These are phyloP conservation scores for Cystobasidium sp. DNA, from an alignment of 1,284 basidiomycete genomes.

Conservation along the genomic window DNA sequence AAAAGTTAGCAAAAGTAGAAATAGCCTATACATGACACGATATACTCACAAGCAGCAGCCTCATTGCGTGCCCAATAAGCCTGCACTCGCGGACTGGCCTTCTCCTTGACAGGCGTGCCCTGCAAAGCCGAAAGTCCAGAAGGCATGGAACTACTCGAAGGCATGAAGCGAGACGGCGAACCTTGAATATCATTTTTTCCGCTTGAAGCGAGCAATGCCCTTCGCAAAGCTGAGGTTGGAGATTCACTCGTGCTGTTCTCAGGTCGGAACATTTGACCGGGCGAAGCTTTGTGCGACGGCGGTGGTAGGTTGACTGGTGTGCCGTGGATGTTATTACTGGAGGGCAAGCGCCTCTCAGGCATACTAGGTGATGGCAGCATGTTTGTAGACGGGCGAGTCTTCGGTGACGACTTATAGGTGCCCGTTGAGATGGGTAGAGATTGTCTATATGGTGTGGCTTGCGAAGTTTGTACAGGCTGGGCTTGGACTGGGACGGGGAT, in stretches of 20 bases:
- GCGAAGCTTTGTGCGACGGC: background rate
- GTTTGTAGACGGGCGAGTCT: conserved; percentile 34
- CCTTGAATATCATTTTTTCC: background rate
- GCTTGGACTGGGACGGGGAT: background rate
- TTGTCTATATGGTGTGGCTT: background rate
- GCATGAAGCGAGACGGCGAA: background rate
- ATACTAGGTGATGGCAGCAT: conserved; percentile 28
- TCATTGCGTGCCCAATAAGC: conserved; percentile 41
- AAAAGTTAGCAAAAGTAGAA: background rate
- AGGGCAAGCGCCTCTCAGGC: background rate
- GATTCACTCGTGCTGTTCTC: conserved; percentile 23
- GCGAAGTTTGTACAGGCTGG: conserved; percentile 14
- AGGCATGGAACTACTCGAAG: conserved; percentile 31
- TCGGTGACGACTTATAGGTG: conserved; percentile 36
- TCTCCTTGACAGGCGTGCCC: conserved; percentile 18
- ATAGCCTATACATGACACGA: background rate
- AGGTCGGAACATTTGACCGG: conserved; percentile 19
- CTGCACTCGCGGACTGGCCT: conserved; percentile 36
- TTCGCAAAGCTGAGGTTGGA: conserved; percentile 24
- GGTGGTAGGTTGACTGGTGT: conserved; percentile 5
- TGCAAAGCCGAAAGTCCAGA: conserved; percentile 3
- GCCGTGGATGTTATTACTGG: background rate
- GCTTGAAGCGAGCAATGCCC: conserved; percentile 31
- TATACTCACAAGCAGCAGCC: conserved; percentile 9
- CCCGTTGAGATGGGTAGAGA: conserved; percentile 22